Base-by-base conservation (phyloP, 495 filamentous ascomycete species). In the Pseudotulostoma volvatum region DNA sequence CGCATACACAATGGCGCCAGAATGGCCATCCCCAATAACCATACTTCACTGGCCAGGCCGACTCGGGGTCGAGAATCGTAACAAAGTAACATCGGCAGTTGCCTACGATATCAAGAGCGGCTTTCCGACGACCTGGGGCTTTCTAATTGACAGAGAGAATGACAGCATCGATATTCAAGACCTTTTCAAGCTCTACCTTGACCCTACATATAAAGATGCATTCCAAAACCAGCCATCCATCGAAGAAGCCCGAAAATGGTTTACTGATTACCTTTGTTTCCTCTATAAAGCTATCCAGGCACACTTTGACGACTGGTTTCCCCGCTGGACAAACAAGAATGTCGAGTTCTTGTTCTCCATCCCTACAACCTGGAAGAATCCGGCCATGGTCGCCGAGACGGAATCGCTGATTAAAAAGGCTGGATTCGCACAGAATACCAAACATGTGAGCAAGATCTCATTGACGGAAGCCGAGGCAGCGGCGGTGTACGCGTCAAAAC, bases 381-480 rank as follows among this genome's bases (percentile, higher is more conserved):
- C 66, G 19, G 56, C 62, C 2, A 71, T 72, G 38, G 65, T 81
- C 33, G 68, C 74, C 47, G 55, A 64, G 38, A 79, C 72, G 38
- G 60, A 65, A 43, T 42, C 38, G 5, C 60, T 73, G 17, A 62
- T 77, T 16, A 36, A 54, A 14, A 44, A 50, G 3, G 70, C 71
- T 3, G 71, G 76, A 2, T 72, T 71, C 47, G 67, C 67, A 5
- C 44, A 63, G 28, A 56, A 57, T 1, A 37, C 40, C 0, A 51
- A 51, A 13, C 70, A 77, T 50, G 55, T 51, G 3, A 67, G 66
- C 1, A 50, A 44, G n/a, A 73, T 81, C 31, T 71, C 73, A n/a
- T 50, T 80, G 11, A 81, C 77, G 0, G 77, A 81, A 49, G 74
- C 76, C 3, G 76, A 81, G 50, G 76, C 76, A 3, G 76, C 76